Conservation (phyloP, 208 protist species). For the Entamoeba histolytica region DNA sequence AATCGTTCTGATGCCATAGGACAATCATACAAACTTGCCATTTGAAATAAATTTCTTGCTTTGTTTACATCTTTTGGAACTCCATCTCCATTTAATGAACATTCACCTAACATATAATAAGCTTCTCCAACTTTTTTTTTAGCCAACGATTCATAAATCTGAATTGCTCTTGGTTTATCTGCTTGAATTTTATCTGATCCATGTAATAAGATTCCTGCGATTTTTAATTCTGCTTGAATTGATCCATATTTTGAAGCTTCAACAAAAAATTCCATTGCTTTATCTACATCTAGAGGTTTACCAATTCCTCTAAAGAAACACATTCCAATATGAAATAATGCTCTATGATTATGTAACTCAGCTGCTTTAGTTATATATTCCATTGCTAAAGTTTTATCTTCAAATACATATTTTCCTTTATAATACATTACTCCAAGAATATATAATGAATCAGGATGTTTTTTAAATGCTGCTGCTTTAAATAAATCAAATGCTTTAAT, state of each 20-base stretch:
- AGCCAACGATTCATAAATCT: background rate
- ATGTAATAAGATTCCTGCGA: background rate
- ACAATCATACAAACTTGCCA: background rate
- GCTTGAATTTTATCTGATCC: background rate
- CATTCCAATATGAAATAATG: background rate
- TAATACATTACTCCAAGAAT: background rate
- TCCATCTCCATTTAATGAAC: background rate
- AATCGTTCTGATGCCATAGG: background rate
- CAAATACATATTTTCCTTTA: background rate
- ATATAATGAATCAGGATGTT: background rate
- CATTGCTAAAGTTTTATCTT: background rate
- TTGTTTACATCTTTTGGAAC: background rate
- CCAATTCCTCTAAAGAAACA: background rate
- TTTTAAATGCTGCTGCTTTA: background rate
- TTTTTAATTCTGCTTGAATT: background rate
- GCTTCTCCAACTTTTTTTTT: background rate
- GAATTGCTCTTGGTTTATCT: background rate
- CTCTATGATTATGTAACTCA: background rate
- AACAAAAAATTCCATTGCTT: background rate
- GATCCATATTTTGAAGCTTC: background rate
- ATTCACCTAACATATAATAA: background rate
- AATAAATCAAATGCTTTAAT: background rate
- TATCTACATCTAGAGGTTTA: background rate
- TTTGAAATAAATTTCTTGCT: background rate
- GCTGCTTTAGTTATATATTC: background rate